Evolutionary conservation across 768 basidiomycete genomes (phyloP).

Genomic region (Candolleomyces aberdarensis): DNA sequence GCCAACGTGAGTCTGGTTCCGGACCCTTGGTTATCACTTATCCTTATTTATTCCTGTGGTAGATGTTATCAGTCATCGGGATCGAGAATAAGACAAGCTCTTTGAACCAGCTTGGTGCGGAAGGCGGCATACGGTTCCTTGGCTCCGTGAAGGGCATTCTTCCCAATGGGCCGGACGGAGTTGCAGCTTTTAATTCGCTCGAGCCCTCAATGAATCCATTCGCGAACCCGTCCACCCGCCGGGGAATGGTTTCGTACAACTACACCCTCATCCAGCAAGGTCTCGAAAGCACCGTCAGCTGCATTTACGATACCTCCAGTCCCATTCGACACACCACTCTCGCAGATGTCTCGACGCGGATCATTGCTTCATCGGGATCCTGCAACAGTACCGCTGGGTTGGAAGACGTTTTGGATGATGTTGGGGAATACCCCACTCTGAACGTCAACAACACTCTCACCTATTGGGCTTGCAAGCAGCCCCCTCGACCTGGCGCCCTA

Average conservation of each 20-base stretch:
- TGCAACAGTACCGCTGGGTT: neutral
- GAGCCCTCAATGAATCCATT: constrained; percentile 1
- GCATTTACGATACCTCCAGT: constrained; percentile 13
- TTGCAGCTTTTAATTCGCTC: constrained; percentile 13
- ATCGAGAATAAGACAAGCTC: constrained; percentile 13
- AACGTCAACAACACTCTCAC: neutral
- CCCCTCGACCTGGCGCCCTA: neutral
- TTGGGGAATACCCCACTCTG: neutral
- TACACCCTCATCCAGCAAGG: constrained; percentile 23
- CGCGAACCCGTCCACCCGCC: neutral
- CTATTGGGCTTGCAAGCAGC: neutral
- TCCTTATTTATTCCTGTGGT: too few relatives aligned
- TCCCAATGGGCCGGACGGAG: constrained; percentile 21
- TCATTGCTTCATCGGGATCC: neutral
- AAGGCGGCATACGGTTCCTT: constrained; percentile 19
- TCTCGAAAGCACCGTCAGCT: constrained; percentile 16
- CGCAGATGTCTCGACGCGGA: neutral
- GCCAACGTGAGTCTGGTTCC: neutral
- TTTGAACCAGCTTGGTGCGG: constrained; percentile 17
- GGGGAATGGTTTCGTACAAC: constrained; percentile 10
- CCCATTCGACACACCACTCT: constrained; percentile 1
- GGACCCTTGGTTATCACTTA: neutral
- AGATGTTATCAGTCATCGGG: constrained; percentile 15
- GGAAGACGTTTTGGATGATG: neutral
- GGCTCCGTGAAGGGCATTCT: constrained; percentile 21